Conservation (phyloP, 2,329 filamentous ascomycete genomes). For the Talaromyces verruculosus region DNA sequence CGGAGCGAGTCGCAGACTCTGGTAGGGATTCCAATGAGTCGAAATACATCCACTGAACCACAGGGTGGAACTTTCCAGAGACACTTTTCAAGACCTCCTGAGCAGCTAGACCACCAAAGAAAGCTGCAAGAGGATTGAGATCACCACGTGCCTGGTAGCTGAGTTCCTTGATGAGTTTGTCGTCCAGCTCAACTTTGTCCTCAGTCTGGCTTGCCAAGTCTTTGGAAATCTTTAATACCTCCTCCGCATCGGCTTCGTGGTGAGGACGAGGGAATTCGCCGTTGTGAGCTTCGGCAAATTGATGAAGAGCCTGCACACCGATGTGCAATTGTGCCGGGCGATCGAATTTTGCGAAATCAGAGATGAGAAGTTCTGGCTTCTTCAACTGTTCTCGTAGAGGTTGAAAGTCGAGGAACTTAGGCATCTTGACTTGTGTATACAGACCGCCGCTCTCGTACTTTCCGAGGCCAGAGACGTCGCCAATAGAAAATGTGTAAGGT, state of each 20-base stretch:
- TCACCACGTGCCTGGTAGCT: constrained; percentile 94
- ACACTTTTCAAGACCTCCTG: constrained; percentile 97
- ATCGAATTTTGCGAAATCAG: constrained; percentile 97
- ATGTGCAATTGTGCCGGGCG: constrained; percentile 88
- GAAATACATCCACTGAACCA: constrained; percentile 94
- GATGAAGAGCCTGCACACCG: constrained; percentile 87
- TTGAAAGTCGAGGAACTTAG: constrained; percentile 88
- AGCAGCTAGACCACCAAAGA: constrained; percentile 89
- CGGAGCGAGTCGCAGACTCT: constrained; percentile 68
- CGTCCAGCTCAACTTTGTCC: constrained; percentile 79
- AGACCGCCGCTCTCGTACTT: constrained; percentile 85
- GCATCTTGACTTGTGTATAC: constrained; percentile 98
- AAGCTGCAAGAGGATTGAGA: constrained; percentile 85
- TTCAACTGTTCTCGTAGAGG: constrained; percentile 73
- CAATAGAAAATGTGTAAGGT: constrained; percentile 96
- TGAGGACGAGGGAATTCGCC: constrained; percentile 77
- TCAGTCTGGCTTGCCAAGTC: constrained; percentile 65
- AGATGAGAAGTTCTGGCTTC: constrained; percentile 84
- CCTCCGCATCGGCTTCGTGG: constrained; percentile 77
- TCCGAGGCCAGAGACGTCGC: constrained; percentile 83
- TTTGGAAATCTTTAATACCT: constrained; percentile 74
- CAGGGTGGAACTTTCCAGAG: constrained; percentile 96
- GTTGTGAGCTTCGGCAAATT: constrained; percentile 71
- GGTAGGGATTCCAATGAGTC: constrained; percentile 96
- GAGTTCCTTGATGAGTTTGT: constrained; percentile 88